Conservation (phyloP, 192 early-diverging fungal genomes). For the Podila clonocystis region DNA sequence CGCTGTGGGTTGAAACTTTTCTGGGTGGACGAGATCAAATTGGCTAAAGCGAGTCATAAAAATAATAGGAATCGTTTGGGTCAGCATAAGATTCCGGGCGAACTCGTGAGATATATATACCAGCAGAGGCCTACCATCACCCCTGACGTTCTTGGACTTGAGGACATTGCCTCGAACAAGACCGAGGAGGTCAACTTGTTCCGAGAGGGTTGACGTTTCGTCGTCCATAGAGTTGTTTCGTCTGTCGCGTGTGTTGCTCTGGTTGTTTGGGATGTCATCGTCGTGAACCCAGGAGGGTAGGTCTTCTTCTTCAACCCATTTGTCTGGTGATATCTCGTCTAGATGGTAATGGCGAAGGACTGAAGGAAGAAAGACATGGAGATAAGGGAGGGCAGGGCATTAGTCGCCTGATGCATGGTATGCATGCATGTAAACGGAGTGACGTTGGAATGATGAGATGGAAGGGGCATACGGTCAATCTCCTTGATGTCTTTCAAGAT, state of each 20-base stretch:
- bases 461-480: constrained; percentile 34
- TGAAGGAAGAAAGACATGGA: background rate
- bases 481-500: constrained; percentile 43
- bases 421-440: background rate
- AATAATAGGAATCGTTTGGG: background rate
- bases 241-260: constrained; percentile 31
- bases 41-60: constrained; percentile 4
- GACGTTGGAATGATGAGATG: background rate
- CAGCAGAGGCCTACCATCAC: constrained; percentile 21
- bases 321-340: constrained; percentile 57
- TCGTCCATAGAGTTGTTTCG: constrained; percentile 25
- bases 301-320: constrained; percentile 60
- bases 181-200: constrained; percentile 62
- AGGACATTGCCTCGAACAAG: constrained; percentile 35
- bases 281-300: constrained; percentile 51
- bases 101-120: constrained; percentile 5
- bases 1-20: constrained; percentile 68
- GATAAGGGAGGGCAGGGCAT: background rate
- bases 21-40: constrained; percentile 49
- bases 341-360: constrained; percentile 64
- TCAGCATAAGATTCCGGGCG: constrained; percentile 25
- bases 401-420: background rate
- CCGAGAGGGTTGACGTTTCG: constrained; percentile 42
- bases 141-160: constrained; percentile 30
- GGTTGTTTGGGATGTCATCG: constrained; percentile 28